These are phyloP conservation scores for Thelephora terrestris DNA, from an alignment of 1,284 basidiomycete genomes.

Conservation along the genomic window DNA sequence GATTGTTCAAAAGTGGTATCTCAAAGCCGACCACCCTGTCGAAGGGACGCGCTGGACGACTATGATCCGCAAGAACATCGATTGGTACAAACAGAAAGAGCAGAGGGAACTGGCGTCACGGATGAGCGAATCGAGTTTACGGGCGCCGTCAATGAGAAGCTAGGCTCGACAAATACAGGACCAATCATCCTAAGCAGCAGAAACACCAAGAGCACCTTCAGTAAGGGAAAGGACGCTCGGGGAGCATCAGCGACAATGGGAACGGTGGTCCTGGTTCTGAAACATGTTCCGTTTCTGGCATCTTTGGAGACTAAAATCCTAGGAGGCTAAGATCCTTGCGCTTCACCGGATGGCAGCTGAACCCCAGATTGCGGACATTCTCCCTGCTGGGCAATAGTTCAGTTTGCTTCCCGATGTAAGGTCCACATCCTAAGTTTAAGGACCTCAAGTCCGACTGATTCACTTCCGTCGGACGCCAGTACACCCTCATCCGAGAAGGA, in stretches of 20 bases:
- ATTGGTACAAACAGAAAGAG: conserved; percentile 37
- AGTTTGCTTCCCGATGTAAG: no score
- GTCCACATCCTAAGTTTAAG: no score
- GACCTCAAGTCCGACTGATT: no score
- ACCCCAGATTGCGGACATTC: no score
- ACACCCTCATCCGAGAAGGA: no score
- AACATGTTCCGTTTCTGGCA: conserved; percentile 10
- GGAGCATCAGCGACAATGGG: conserved; percentile 2
- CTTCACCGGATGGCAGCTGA: no score
- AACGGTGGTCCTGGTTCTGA: conserved; percentile 9
- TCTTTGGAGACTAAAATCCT: conserved; percentile 4
- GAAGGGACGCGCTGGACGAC: conserved; percentile 86
- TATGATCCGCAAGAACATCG: conserved; percentile 65
- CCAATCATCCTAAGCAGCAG: no score
- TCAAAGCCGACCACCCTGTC: conserved; percentile 85
- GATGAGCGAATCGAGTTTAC: conserved; percentile 22
- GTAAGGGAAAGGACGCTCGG: background rate
- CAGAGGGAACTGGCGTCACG: conserved; percentile 21
- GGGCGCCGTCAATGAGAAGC: conserved; percentile 12
- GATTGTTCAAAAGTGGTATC: conserved; percentile 70
- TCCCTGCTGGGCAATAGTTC: no score
- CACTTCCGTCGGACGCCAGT: no score
- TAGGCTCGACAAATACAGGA: background rate
- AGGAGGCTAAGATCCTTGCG: no score
- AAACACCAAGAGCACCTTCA: no score